Evolutionary conservation across 352 stramenopile species (phyloP), one percentile per base, ranked within the genome.

Genomic region (Globisporangium splendens): DNA sequence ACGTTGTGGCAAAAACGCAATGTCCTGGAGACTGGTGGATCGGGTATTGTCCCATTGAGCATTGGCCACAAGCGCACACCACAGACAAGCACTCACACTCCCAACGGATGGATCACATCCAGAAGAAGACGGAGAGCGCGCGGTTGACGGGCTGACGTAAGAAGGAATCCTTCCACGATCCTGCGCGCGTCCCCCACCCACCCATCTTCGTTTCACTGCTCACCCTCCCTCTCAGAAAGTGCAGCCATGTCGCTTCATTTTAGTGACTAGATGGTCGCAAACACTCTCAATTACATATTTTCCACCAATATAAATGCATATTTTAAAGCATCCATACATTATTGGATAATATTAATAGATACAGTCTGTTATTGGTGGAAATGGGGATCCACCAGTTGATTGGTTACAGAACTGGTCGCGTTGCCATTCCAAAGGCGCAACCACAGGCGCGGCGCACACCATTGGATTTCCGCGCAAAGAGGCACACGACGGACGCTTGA

Each of bases 401-500:
- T 47, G 51, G 35, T 47, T 48, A 21, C 38, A 38, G 52, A 58
- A 48, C 52, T 21, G 48, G 31, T 24, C 39, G 17, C 13, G 38
- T 10, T 10, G 38, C 1, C 38, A 43, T 43, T 12, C n/a, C 28
- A 24, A n/a, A 24, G 21, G 50, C 41, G 43, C 33, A 31, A 31
- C 24, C 24, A 31, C 24, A 31, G 5, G 5, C 24, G 24, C 24
- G 28, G 14, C 41, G 52, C 39, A n/a, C 52, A 44, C 52, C 52
- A 58, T 42, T 58, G 52, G 48, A 58, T 43, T 58, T 58, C 52
- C 38, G 1, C 41, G 48, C 52, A 58, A 58, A 58, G 52, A 50
- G 52, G 39, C 22, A 20, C 17, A 2, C 20, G 39, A 48, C 12
- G 41, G 11, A 44, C 20, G 28, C 14, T 38, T 12, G 18, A n/a